Conservation (phyloP, 83 land plant species). For the Larix sibirica region DNA sequence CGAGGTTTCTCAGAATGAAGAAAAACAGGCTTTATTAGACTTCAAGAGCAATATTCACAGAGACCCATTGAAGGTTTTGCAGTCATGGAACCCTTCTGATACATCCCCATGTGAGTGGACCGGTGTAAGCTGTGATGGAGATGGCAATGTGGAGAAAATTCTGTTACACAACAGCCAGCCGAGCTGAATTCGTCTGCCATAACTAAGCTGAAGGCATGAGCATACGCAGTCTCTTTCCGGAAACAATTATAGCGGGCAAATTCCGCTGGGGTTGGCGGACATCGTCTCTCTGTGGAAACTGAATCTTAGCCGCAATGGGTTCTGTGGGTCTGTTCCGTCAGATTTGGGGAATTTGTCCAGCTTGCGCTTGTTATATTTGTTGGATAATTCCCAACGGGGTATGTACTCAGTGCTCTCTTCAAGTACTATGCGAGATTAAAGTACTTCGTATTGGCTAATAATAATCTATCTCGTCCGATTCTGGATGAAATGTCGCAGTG, state of each 20-base stretch:
- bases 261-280: slow-evolving; percentile 57
- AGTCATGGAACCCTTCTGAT: slow-evolving; percentile 56
- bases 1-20: slow-evolving; percentile 19
- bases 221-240: slow-evolving; percentile 60
- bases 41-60: no score
- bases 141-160: slow-evolving; percentile 59
- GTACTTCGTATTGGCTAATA: slow-evolving; percentile 66
- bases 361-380: slow-evolving; percentile 82
- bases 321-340: slow-evolving; percentile 74
- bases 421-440: slow-evolving; percentile 42
- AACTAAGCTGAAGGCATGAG: slow-evolving; percentile 39
- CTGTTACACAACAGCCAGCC: slow-evolving; percentile 61
- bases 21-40: slow-evolving; percentile 58
- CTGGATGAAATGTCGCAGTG: slow-evolving; percentile 54
- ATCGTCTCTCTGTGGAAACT: slow-evolving; percentile 78
- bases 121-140: slow-evolving; percentile 71
- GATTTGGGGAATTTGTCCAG: slow-evolving; percentile 59
- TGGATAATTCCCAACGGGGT: slow-evolving; percentile 62
- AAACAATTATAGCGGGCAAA: slow-evolving; percentile 59
- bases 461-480: slow-evolving; percentile 50
- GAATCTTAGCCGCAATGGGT: slow-evolving; percentile 73
- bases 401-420: slow-evolving; percentile 59
- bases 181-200: slow-evolving; percentile 46
- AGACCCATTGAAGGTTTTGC: slow-evolving; percentile 60
- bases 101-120: slow-evolving; percentile 44